Evolutionary conservation across 805 yeast genomes (phyloP).

Genomic region (Cyberlindnera misumaiensis): DNA sequence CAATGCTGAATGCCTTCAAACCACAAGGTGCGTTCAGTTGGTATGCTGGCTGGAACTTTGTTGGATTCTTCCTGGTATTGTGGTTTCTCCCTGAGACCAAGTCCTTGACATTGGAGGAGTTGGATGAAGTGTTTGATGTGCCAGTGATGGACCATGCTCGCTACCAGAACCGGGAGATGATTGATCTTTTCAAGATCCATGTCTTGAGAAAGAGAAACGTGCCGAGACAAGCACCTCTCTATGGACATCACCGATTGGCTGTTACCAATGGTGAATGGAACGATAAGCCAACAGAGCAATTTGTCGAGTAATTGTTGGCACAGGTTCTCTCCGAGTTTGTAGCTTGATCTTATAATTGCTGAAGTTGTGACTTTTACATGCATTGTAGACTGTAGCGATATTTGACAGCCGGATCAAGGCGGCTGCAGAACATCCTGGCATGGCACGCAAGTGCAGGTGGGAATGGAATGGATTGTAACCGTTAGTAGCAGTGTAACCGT

Average conservation of each 20-base stretch:
- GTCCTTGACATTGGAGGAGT: constrained; percentile 60
- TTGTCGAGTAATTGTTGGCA: constrained; percentile 42
- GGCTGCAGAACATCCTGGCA: no score
- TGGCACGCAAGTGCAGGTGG: no score
- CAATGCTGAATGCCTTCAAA: constrained; percentile 55
- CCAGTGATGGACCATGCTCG: constrained; percentile 50
- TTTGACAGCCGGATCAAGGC: no score
- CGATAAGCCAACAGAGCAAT: constrained; percentile 48
- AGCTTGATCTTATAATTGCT: no score
- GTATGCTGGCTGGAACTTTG: constrained; percentile 79
- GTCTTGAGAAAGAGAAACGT: constrained; percentile 42
- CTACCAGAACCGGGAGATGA: constrained; percentile 34
- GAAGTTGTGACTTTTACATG: no score
- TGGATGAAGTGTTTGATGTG: constrained; percentile 63
- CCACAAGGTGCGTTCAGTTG: constrained; percentile 85
- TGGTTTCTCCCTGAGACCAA: constrained; percentile 67
- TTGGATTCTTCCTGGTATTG: constrained; percentile 63
- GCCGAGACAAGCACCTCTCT: constrained; percentile 46
- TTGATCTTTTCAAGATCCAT: constrained; percentile 38
- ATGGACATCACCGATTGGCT: constrained; percentile 51
- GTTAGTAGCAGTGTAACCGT: no score
- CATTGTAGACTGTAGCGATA: no score
- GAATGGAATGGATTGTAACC: no score
- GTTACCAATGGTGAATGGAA: constrained; percentile 58
- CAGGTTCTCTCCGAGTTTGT: no score